Conservation (phyloP, 1,284 basidiomycete genomes). For the Mrakiaceae sp. region DNA sequence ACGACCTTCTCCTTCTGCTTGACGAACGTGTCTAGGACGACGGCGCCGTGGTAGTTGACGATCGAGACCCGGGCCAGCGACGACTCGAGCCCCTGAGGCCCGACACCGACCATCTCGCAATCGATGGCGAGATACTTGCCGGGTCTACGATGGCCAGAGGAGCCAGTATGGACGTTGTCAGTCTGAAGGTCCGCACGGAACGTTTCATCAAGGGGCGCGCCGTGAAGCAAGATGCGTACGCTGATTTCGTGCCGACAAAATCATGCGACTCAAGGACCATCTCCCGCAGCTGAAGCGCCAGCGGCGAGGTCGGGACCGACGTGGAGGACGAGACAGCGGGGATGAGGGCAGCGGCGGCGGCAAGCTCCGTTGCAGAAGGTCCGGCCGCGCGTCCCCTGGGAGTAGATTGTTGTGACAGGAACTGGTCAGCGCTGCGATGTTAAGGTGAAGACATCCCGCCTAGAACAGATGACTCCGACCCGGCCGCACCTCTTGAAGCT, state of each 20-base stretch:
- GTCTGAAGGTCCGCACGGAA: background rate
- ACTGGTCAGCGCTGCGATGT: background rate
- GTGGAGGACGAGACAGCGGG: background rate
- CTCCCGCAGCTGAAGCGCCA: conserved; percentile 5
- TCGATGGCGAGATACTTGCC: conserved; percentile 77
- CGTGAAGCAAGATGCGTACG: conserved; percentile 1
- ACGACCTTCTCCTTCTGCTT: conserved; percentile 76
- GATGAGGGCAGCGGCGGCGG: no score
- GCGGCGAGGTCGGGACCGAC: conserved; percentile 2
- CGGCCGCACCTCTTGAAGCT: conserved; percentile 12
- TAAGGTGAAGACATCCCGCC: background rate
- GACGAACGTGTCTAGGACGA: conserved; percentile 78
- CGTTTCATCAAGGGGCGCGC: background rate
- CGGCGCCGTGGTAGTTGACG: conserved; percentile 78
- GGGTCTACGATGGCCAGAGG: conserved; percentile 38
- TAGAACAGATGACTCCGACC: background rate
- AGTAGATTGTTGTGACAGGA: background rate
- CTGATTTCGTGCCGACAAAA: conserved; percentile 11
- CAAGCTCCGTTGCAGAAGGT: background rate
- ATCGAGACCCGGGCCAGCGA: conserved; percentile 81
- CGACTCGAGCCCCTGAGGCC: conserved; percentile 65
- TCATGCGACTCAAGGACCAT: conserved; percentile 10
- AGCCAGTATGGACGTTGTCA: background rate
- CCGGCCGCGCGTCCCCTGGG: background rate
- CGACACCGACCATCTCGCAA: conserved; percentile 97